Percentiles rank a stretch among this genome's conserved stretches.
phyloP scores from a whole-genome alignment of 345 rosid genomes.

The Sonneratia caseolaris region DNA sequence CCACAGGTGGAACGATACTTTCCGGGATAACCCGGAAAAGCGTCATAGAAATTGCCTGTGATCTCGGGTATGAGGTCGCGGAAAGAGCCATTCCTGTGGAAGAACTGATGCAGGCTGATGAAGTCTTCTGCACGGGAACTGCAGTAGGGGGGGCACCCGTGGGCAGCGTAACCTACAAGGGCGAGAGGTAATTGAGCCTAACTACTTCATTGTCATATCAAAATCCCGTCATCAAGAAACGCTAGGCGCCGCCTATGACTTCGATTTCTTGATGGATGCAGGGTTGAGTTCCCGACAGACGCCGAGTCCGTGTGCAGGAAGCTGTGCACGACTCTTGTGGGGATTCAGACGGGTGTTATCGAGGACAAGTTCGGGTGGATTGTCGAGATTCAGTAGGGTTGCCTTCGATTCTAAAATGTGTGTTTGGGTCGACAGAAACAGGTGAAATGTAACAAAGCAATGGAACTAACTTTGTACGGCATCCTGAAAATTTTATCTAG shows the following conservation, averaged over 20 bases:
- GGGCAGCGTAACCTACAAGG: constrained; percentile 48
- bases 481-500: too few species aligned
- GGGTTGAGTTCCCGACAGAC: constrained; percentile 44
- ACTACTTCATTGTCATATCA: background rate
- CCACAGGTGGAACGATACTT: constrained; percentile 64
- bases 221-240: background rate
- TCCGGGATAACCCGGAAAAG: constrained; percentile 69
- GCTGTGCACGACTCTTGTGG: constrained; percentile 48
- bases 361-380: constrained; percentile 77
- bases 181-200: constrained; percentile 30
- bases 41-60: constrained; percentile 56
- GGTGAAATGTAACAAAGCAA: too few species aligned
- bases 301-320: constrained; percentile 33
- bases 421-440: too few species aligned
- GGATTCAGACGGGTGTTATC: constrained; percentile 55
- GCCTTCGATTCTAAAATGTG: background rate
- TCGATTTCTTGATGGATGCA: constrained; percentile 19
- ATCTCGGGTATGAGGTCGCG: constrained; percentile 67
- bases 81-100: constrained; percentile 49
- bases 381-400: constrained; percentile 24
- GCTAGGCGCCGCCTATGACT: background rate
- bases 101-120: constrained; percentile 47
- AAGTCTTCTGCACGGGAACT: constrained; percentile 84
- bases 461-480: too few species aligned
- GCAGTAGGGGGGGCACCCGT: constrained; percentile 65